Percentiles rank a stretch among this genome's conserved stretches.
Evolutionary conservation across 805 yeast species (phyloP).

Genomic region (Spencermartinsiella europaea): DNA sequence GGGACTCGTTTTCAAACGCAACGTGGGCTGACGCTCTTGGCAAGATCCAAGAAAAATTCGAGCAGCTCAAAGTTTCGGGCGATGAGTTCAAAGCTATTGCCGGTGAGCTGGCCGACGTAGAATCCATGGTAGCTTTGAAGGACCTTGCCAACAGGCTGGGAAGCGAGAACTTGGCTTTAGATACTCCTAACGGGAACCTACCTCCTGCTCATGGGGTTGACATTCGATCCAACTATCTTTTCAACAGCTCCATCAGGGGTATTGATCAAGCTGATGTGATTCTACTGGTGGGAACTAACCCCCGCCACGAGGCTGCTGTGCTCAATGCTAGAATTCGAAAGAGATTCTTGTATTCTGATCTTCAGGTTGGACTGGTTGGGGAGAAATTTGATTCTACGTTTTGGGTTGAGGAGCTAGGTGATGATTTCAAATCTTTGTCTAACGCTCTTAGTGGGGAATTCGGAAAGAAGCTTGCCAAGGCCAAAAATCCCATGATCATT

Average conservation of each 20-base stretch:
- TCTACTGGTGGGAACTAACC: constrained; percentile 77
- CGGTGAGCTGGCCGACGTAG: constrained; percentile 80
- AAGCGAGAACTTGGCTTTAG: constrained; percentile 75
- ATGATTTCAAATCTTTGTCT: constrained; percentile 49
- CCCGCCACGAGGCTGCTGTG: constrained; percentile 87
- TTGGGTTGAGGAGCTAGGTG: constrained; percentile 58
- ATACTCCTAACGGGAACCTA: constrained; percentile 50
- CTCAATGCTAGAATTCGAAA: constrained; percentile 78
- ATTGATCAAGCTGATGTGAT: constrained; percentile 80
- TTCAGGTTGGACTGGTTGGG: constrained; percentile 64
- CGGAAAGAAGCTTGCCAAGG: constrained; percentile 61
- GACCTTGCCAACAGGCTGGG: constrained; percentile 72
- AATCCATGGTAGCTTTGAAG: constrained; percentile 74
- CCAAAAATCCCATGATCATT: constrained; percentile 71
- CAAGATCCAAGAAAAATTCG: constrained; percentile 58
- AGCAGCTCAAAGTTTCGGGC: constrained; percentile 51
- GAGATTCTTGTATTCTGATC: constrained; percentile 68
- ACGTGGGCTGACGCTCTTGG: constrained; percentile 85
- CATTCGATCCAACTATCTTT: constrained; percentile 70
- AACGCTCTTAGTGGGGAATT: constrained; percentile 59
- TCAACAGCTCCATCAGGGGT: constrained; percentile 75
- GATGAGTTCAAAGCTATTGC: constrained; percentile 76
- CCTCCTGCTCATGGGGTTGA: constrained; percentile 67
- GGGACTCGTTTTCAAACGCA: constrained; percentile 63
- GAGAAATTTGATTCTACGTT: constrained; percentile 75